Base-by-base conservation (phyloP, 345 rosid species). In the Camelina laxa region DNA sequence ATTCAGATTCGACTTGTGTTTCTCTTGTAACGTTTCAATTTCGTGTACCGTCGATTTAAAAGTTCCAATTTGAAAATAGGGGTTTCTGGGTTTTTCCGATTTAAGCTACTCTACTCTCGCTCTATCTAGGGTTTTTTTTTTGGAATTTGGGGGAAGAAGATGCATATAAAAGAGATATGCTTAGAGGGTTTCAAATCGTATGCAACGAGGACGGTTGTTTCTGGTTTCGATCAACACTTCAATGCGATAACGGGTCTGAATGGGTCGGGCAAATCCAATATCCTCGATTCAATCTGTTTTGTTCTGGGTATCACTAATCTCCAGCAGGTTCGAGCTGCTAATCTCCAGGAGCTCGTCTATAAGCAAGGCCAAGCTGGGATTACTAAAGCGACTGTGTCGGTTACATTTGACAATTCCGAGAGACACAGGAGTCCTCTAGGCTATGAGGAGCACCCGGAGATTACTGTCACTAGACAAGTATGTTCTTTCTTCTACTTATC, bases 351-450 rank as follows among this genome's bases (percentile, higher is more conserved):
- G 88, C 91, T 92, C 42, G 99, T 95, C 6, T 95, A 95, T 84
- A 95, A 95, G 87, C 99, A 95, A 84, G 99, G 99, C 1, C 99
- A 95, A 80, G 99, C 99, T 47, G 99, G 99, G 51, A 91, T 95
- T 27, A 92, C 99, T 8, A 95, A 91, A 55, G 97, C 98, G 7
- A 95, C 99, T 0, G 99, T 95, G 2, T 92, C 97, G 1, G 80
- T 95, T 30, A 86, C 92, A 38, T 95, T 95, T 9, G 96, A 92
- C 67, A 95, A 95, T 38, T 88, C 97, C n/a, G 87, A 95, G 51
- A 67, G 93, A 81, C 70, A 76, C 50, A 66, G 91, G 22, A 92
- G 99, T 42, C 99, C 98, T 11, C 93, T 95, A 9, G 97, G 99
- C 1, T 90, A 95, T 14, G 98, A 91, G 65, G 96, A 88, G 3